Percentiles rank a stretch among this genome's conserved stretches.
These are phyloP conservation scores for Podospora comata DNA, from an alignment of 495 filamentous ascomycete species.

Conservation along the genomic window DNA sequence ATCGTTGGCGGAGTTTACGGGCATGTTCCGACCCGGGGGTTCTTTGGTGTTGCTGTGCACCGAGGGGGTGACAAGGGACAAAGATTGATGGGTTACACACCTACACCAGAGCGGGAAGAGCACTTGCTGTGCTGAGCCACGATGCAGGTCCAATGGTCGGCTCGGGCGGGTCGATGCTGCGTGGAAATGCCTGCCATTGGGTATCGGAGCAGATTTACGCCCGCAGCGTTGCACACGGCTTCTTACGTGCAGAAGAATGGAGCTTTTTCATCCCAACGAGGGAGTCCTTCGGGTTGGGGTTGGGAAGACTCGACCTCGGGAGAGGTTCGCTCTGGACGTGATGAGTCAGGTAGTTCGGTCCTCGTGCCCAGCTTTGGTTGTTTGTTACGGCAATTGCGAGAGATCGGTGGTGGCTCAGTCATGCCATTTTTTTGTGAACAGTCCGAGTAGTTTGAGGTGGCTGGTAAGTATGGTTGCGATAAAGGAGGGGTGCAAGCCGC, in stretches of 20 bases:
- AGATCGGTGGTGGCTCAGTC: background rate
- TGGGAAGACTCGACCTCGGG: background rate
- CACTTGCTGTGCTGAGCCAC: background rate
- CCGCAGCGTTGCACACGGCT: background rate
- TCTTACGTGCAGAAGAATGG: background rate
- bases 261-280: background rate
- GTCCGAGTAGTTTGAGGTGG: background rate
- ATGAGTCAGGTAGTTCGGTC: background rate
- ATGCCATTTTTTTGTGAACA: background rate
- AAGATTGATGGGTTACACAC: background rate
- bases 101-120: background rate
- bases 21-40: background rate
- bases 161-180: background rate
- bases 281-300: background rate
- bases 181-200: background rate
- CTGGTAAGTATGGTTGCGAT: too few relatives aligned
- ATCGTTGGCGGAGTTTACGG: background rate
- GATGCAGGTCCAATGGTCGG: background rate
- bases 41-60: background rate
- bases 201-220: background rate
- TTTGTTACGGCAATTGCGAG: background rate
- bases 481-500: background rate
- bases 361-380: background rate
- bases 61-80: background rate
- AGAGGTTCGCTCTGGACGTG: background rate